Percentiles rank a stretch among this genome's conserved stretches.
Evolutionary conservation across 768 basidiomycete genomes (phyloP).

Genomic region (Tricholoma sp.): DNA sequence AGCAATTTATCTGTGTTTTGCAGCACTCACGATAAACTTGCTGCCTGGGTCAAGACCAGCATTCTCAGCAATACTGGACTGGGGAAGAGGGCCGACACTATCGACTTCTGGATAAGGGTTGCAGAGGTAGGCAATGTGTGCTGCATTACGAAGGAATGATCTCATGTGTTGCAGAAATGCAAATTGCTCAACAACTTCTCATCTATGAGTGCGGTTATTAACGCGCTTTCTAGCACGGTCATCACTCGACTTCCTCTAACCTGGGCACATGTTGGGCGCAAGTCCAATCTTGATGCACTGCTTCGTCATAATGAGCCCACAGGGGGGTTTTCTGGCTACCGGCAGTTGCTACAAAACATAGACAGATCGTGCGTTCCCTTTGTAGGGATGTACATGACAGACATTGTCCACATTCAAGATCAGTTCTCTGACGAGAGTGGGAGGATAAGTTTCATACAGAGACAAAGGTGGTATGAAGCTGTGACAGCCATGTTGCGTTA

Average conservation of each 20-base stretch:
- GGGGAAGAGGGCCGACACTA: constrained; percentile 48
- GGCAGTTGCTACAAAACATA: constrained; percentile 40
- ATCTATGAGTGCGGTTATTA: constrained; percentile 63
- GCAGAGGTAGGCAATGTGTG: constrained; percentile 54
- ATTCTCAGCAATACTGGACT: constrained; percentile 48
- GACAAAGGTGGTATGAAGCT: constrained; percentile 52
- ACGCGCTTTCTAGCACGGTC: constrained; percentile 55
- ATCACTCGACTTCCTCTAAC: constrained; percentile 55
- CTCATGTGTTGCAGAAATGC: constrained; percentile 50
- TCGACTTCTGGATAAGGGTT: constrained; percentile 75
- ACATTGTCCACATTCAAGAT: constrained; percentile 51
- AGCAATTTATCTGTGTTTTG: constrained; percentile 48
- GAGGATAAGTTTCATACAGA: constrained; percentile 47
- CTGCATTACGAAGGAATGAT: constrained; percentile 2
- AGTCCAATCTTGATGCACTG: constrained; percentile 46
- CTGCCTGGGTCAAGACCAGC: constrained; percentile 63
- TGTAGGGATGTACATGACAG: constrained; percentile 57
- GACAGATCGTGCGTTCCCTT: constrained; percentile 65
- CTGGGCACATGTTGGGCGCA: constrained; percentile 59
- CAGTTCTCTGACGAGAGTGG: constrained; percentile 38
- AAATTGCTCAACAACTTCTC: constrained; percentile 58
- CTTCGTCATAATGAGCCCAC: constrained; percentile 54
- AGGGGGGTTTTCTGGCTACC: constrained; percentile 53
- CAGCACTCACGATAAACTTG: constrained; percentile 56
- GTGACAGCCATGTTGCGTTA: constrained; percentile 52